A percentile compares a stretch with the other conserved stretches of the same genome.
phyloP scores from a whole-genome alignment of 768 basidiomycete genomes.

The Leccinum longicurvipes region DNA sequence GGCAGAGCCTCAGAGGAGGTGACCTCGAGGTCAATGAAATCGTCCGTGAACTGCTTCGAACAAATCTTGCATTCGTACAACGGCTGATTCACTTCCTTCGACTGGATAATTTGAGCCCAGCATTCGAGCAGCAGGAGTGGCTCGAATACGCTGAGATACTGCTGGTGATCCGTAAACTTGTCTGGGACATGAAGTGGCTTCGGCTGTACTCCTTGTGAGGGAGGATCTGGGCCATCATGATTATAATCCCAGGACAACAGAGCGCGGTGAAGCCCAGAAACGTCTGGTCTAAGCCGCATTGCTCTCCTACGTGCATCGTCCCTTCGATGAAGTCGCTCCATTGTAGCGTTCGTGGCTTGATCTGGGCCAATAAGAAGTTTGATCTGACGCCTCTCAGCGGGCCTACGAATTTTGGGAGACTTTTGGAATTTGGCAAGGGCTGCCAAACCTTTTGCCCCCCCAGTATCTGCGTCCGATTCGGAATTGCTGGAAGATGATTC shows the following conservation, averaged over 20 bases:
- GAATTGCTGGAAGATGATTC: slow-evolving; percentile 42
- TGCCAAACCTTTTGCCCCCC: slow-evolving; percentile 44
- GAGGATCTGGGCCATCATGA: slow-evolving; percentile 60
- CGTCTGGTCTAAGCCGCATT: slow-evolving; percentile 77
- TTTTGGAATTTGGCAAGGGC: slow-evolving; percentile 59
- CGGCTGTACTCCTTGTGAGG: slow-evolving; percentile 39
- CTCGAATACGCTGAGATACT: slow-evolving; percentile 76
- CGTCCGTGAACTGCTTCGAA: slow-evolving; percentile 69
- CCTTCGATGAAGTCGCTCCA: slow-evolving; percentile 50
- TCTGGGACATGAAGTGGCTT: slow-evolving; percentile 52
- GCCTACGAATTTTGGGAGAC: slow-evolving; percentile 57
- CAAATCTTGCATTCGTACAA: slow-evolving; percentile 60
- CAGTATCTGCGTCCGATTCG: slow-evolving; percentile 46
- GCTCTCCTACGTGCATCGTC: slow-evolving; percentile 60
- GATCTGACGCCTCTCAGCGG: slow-evolving; percentile 56
- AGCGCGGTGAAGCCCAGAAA: slow-evolving; percentile 70
- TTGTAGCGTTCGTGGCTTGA: slow-evolving; percentile 38
- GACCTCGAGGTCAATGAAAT: slow-evolving; percentile 80
- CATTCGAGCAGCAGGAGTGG: slow-evolving; percentile 86
- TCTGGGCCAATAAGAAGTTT: slow-evolving; percentile 58
- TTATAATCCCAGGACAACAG: slow-evolving; percentile 88
- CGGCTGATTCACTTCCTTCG: slow-evolving; percentile 63
- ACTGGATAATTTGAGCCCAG: slow-evolving; percentile 82
- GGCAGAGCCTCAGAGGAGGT: slow-evolving; percentile 54
- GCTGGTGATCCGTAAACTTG: slow-evolving; percentile 56